Conservation (phyloP, 768 basidiomycete genomes). For the Candolleomyces aberdarensis region DNA sequence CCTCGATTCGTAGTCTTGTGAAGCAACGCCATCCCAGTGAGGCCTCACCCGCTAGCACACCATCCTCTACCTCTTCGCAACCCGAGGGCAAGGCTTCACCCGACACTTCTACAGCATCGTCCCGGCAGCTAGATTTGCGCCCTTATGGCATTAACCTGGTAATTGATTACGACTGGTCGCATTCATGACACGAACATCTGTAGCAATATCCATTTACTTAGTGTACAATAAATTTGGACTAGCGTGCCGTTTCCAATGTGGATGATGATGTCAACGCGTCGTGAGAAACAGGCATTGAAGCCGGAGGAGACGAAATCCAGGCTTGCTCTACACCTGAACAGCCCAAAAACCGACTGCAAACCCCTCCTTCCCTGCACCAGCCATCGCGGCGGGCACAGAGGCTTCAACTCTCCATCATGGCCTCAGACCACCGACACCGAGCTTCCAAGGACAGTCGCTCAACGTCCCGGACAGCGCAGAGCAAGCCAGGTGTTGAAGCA, state of each 20-base stretch:
- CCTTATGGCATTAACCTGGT: slow-evolving; percentile 70
- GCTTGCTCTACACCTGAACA: too few relatives aligned
- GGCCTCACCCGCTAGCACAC: slow-evolving; percentile 7
- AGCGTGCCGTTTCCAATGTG: neutral
- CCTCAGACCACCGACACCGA: neutral
- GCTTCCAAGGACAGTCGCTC: neutral
- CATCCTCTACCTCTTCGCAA: slow-evolving; percentile 7
- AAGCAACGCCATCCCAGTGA: neutral
- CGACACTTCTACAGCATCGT: neutral
- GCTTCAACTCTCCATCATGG: neutral
- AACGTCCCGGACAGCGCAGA: neutral
- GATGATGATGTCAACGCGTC: neutral
- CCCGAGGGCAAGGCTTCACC: too few relatives aligned
- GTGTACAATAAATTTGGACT: neutral
- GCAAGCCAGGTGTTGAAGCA: neutral
- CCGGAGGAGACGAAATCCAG: neutral
- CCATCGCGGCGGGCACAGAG: neutral
- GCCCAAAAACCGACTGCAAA: too few relatives aligned
- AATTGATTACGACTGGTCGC: slow-evolving; percentile 70
- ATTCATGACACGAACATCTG: slow-evolving; percentile 1
- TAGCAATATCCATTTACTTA: neutral
- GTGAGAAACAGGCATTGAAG: neutral
- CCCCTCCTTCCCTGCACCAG: neutral
- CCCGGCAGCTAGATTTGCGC: slow-evolving; percentile 62
- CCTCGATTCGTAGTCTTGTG: slow-evolving; percentile 4